A percentile compares a stretch with the other conserved stretches of the same genome.
These are phyloP conservation scores for Ascochyta koolunga DNA, from an alignment of 2,329 filamentous ascomycete species.

Conservation along the genomic window DNA sequence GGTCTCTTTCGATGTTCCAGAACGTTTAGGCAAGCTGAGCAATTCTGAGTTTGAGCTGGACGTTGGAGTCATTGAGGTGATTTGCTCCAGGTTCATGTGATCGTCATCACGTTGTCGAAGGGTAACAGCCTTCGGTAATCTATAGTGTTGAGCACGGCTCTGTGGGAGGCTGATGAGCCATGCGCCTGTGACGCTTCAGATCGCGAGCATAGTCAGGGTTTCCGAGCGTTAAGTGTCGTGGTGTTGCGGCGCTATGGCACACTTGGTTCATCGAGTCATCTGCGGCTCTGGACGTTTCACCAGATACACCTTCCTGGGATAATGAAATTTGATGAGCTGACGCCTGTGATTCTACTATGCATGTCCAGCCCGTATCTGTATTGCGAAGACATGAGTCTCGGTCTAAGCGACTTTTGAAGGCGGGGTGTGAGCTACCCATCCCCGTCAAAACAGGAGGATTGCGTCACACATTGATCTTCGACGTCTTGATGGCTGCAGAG, in stretches of 20 bases:
- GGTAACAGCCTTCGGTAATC: neutral
- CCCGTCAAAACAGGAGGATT: slow-evolving; percentile 27
- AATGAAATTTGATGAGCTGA: neutral
- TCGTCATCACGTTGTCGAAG: slow-evolving; percentile 16
- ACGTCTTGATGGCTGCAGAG: slow-evolving; percentile 19
- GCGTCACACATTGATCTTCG: slow-evolving; percentile 30
- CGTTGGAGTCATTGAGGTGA: slow-evolving; percentile 5
- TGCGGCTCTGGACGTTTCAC: neutral
- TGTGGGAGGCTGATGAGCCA: neutral
- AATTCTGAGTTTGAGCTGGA: neutral
- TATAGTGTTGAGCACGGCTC: slow-evolving; percentile 1
- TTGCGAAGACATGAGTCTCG: slow-evolving; percentile 43
- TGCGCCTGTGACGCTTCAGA: slow-evolving; percentile 4
- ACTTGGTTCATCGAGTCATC: neutral
- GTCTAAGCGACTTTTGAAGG: slow-evolving; percentile 44
- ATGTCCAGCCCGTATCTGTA: slow-evolving; percentile 47
- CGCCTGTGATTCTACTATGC: neutral
- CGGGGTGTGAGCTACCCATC: slow-evolving; percentile 27
- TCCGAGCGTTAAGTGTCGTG: slow-evolving; percentile 1
- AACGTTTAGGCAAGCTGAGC: slow-evolving; percentile 5
- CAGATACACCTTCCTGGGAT: neutral
- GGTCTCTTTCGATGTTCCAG: slow-evolving; percentile 4
- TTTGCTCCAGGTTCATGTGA: slow-evolving; percentile 21
- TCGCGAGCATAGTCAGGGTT: slow-evolving; percentile 14
- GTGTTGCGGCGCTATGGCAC: neutral